These are phyloP conservation scores for Arabidopsis arenosa DNA, from an alignment of 345 rosid species.

Conservation along the genomic window DNA sequence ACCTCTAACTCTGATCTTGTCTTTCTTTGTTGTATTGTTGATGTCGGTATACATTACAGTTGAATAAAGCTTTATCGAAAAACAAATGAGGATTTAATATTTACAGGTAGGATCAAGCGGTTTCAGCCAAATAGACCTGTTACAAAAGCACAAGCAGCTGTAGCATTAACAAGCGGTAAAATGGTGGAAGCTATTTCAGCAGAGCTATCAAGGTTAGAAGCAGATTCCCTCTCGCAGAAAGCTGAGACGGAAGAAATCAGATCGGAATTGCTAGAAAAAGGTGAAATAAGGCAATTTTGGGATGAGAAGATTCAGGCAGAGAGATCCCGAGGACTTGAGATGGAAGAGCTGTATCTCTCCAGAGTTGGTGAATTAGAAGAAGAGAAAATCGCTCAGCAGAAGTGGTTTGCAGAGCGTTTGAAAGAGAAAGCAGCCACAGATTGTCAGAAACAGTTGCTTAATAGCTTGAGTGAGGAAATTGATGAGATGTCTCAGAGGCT, in stretches of 20 bases:
- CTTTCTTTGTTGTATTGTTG: not conserved
- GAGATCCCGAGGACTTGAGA: conserved; percentile 53
- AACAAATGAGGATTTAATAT: not conserved
- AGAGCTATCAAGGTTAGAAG: conserved; percentile 72
- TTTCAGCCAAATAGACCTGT: conserved; percentile 82
- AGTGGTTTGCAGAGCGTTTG: conserved; percentile 51
- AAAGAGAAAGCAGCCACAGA: conserved; percentile 86
- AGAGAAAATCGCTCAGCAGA: conserved; percentile 57
- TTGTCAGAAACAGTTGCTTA: conserved; percentile 80
- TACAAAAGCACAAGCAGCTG: conserved; percentile 86
- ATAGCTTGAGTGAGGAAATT: conserved; percentile 64
- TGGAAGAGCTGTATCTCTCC: conserved; percentile 53
- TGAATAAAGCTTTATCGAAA: no score
- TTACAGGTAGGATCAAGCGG: conserved; percentile 79
- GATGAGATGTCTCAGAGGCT: conserved; percentile 79
- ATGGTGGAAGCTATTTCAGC: conserved; percentile 61
- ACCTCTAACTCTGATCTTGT: not conserved
- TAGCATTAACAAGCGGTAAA: conserved; percentile 77
- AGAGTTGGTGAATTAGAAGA: conserved; percentile 61
- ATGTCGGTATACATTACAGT: not conserved
- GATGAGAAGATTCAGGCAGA: conserved; percentile 64
- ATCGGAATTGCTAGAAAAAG: conserved; percentile 64
- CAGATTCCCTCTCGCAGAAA: conserved; percentile 56
- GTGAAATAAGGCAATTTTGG: conserved; percentile 72
- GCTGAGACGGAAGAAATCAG: conserved; percentile 68